Evolutionary conservation across 2,329 filamentous ascomycete genomes (phyloP), one percentile per base, ranked within the genome.

Genomic region (Coleophoma crateriformis): DNA sequence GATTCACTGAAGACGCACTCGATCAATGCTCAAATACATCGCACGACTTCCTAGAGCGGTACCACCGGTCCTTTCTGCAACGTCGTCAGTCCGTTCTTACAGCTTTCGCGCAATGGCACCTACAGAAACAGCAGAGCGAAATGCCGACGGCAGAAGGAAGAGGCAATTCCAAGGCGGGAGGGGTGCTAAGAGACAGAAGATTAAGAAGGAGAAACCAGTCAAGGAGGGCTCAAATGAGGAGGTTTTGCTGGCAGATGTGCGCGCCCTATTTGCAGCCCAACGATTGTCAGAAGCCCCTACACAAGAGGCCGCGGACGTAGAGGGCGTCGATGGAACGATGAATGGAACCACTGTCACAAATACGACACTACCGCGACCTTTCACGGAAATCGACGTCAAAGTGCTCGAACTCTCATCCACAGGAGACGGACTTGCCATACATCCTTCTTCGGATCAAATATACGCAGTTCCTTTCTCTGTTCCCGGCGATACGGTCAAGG

Each of bases 401-500:
- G 84, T 97, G 50, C 68, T 83, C 7, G 82, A 88, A 57, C 75
- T 97, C 33, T 95, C 92, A 0, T 97, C 92, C 0, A 96, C 89
- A 0, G 94, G 94, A 47, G 94, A 97, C 59, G 94, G 90, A 3
- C 78, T 99, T 49, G 94, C 88, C 4, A 74, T 88, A 78, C 81
- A 52, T 75, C 74, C n/a, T 72, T 80, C 49, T 76, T 85, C 71
- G 69, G 62, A 67, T 48, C 78, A 77, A 52, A 75, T 96, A 66
- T 96, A 91, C 63, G 85, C 94, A 46, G 85, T 97, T 1, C 90
- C 92, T 4, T 99, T 96, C 65, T 80, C 86, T 19, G 78, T 92
- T 2, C 91, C 94, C 0, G 94, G 94, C 32, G 94, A 99, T 67
- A 77, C 74, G 3, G 85, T 88, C 51, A 82, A 79, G 50, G 87